Evolutionary conservation across 495 filamentous ascomycete genomes (phyloP).

Genomic region (Lepidopterella palustris): DNA sequence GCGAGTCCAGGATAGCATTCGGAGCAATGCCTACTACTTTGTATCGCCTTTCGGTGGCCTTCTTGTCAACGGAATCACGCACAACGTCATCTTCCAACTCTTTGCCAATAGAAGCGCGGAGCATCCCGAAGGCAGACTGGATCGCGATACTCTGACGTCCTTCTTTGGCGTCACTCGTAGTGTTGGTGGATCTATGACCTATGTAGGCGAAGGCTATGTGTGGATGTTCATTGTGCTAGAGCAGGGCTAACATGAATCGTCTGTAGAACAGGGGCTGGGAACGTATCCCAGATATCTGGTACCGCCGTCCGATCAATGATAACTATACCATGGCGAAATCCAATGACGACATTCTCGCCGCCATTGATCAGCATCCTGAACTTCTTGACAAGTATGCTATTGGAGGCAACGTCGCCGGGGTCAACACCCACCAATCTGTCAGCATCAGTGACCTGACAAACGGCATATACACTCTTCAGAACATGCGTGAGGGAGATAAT

Average conservation of each 20-base stretch:
- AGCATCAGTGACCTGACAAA: constrained; percentile 6
- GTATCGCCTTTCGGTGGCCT: background rate
- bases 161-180: background rate
- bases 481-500: constrained; percentile 6
- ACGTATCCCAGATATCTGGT: constrained; percentile 6
- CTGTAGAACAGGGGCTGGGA: constrained; percentile 7
- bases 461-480: background rate
- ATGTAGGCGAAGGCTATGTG: too few relatives aligned
- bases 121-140: background rate
- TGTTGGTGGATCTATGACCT: background rate
- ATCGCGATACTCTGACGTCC: background rate
- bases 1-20: background rate
- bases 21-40: background rate
- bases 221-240: too few relatives aligned
- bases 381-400: constrained; percentile 13
- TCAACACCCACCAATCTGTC: constrained; percentile 6
- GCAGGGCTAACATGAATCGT: background rate
- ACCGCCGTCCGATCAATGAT: constrained; percentile 2
- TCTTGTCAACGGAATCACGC: background rate
- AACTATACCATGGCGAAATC: background rate
- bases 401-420: constrained; percentile 8
- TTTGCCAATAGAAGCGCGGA: background rate
- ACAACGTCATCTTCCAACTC: background rate
- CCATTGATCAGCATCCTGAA: constrained; percentile 4
- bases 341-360: constrained; percentile 7